phyloP scores from a whole-genome alignment of 495 filamentous ascomycete species.

The Durotheca rogersii region DNA sequence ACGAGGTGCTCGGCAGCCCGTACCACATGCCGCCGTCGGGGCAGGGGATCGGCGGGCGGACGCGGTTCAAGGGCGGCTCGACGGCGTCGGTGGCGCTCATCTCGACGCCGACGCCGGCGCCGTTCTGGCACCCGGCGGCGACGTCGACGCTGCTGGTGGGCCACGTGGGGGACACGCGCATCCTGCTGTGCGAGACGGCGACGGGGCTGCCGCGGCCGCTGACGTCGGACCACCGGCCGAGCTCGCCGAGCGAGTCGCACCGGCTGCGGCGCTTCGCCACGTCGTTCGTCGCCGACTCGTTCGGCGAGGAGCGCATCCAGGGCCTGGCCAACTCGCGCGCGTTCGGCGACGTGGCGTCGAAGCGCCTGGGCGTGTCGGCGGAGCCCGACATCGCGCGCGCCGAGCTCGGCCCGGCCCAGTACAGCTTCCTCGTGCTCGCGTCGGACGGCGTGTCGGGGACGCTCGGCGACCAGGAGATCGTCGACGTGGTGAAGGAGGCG shows the following conservation, averaged over 20 bases:
- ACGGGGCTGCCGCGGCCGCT: constrained; percentile 76
- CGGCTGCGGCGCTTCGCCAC: constrained; percentile 82
- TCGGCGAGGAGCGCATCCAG: constrained; percentile 93
- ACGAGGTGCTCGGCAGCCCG: constrained; percentile 72
- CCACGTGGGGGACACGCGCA: constrained; percentile 90
- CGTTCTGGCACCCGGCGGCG: constrained; percentile 90
- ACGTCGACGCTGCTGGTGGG: constrained; percentile 81
- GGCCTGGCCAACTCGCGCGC: constrained; percentile 91
- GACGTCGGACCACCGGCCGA: constrained; percentile 88
- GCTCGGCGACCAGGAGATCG: constrained; percentile 86
- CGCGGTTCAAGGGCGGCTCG: constrained; percentile 85
- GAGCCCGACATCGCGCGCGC: constrained; percentile 81
- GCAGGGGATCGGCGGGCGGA: constrained; percentile 64
- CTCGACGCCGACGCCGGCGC: constrained; percentile 83
- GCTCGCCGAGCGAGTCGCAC: constrained; percentile 75
- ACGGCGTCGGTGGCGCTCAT: constrained; percentile 88
- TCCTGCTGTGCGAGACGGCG: constrained; percentile 78
- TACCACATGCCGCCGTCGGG: constrained; percentile 54
- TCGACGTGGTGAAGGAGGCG: constrained; percentile 92
- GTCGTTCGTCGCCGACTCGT: constrained; percentile 89
- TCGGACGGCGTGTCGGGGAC: constrained; percentile 85
- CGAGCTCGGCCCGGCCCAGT: constrained; percentile 78
- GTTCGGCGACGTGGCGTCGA: constrained; percentile 88
- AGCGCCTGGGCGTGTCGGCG: constrained; percentile 88
- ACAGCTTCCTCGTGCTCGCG: constrained; percentile 82